Conservation (phyloP, 2,329 filamentous ascomycete genomes). For the Cladophialophora bantiana region DNA sequence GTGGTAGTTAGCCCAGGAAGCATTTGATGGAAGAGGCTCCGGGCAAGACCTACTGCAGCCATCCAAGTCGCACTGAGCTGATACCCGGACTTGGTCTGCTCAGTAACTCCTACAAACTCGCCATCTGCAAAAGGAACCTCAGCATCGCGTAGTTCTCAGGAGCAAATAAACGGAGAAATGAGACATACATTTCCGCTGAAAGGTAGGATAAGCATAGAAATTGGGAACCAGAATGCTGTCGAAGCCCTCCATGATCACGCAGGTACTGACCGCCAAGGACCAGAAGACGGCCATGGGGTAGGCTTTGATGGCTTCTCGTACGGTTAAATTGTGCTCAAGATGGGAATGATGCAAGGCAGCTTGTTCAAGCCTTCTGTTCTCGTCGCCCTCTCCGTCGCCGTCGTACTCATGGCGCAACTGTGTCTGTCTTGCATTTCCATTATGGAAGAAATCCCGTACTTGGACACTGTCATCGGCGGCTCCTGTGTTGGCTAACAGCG, state of each 20-base stretch:
- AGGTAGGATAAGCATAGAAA: conserved; percentile 44
- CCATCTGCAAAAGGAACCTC: conserved; percentile 22
- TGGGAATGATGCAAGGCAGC: conserved; percentile 14
- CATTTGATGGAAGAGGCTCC: neutral
- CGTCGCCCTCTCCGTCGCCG: conserved; percentile 2
- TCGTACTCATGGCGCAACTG: neutral
- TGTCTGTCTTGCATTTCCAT: conserved; percentile 5
- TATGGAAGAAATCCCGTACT: conserved; percentile 9
- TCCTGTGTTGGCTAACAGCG: conserved; percentile 18
- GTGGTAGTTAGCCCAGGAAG: neutral
- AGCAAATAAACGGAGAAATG: conserved; percentile 11
- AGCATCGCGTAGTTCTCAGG: neutral
- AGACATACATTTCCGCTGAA: conserved; percentile 46
- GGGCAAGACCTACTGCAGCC: conserved; percentile 16
- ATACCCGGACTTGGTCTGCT: conserved; percentile 44
- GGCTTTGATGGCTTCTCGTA: conserved; percentile 35
- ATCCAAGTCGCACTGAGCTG: conserved; percentile 34
- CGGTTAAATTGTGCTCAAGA: conserved; percentile 34
- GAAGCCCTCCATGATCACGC: conserved; percentile 59
- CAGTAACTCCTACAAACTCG: conserved; percentile 32
- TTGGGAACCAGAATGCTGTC: conserved; percentile 38
- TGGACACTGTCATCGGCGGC: conserved; percentile 4
- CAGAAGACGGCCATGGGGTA: conserved; percentile 45
- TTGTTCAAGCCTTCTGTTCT: conserved; percentile 11
- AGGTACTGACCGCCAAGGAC: conserved; percentile 53